Percentiles rank a stretch among this genome's conserved stretches.
phyloP scores from a whole-genome alignment of 345 rosid species.

The Aethionema arabicum region DNA sequence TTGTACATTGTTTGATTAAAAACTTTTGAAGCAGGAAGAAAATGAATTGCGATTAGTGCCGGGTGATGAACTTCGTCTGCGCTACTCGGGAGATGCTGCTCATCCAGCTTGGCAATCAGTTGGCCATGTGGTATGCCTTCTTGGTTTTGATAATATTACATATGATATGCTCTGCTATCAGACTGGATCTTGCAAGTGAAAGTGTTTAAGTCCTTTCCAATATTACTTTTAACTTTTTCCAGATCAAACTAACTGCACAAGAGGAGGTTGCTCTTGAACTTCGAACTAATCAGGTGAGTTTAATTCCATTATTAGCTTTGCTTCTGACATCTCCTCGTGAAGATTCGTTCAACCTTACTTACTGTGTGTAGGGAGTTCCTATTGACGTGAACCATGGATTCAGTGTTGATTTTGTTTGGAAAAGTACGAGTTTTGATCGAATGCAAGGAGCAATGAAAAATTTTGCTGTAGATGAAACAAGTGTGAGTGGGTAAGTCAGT shows the following conservation, averaged over 20 bases:
- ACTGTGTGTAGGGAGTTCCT: conserved; percentile 80
- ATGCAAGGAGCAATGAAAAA: conserved; percentile 99
- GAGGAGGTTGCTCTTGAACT: conserved; percentile 99
- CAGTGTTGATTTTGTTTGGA: conserved; percentile 99
- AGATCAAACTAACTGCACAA: conserved; percentile 97
- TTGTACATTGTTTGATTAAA: conserved; percentile 26
- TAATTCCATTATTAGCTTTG: conserved; percentile 11
- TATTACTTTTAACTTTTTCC: conserved; percentile 26
- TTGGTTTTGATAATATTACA: conserved; percentile 14
- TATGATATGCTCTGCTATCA: conserved; percentile 1
- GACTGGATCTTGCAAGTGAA: conserved; percentile 6
- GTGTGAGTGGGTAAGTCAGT: conserved; percentile 95
- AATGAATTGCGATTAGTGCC: conserved; percentile 96
- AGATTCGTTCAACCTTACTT: conserved; percentile 19
- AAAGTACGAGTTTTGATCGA: conserved; percentile 99
- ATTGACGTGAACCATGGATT: conserved; percentile 90
- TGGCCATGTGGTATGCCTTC: conserved; percentile 89
- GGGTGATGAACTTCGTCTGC: conserved; percentile 93
- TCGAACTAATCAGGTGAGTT: conserved; percentile 89
- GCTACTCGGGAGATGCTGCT: conserved; percentile 95
- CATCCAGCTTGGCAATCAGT: conserved; percentile 99
- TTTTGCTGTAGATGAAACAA: conserved; percentile 99
- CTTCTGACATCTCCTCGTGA: conserved; percentile 9
- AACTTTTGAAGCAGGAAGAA: conserved; percentile 68
- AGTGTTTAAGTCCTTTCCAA: conserved; percentile 9